Percentiles rank a stretch among this genome's conserved stretches.
These are phyloP conservation scores for Mallotus nudiflorus DNA, from an alignment of 345 rosid genomes.

Conservation along the genomic window DNA sequence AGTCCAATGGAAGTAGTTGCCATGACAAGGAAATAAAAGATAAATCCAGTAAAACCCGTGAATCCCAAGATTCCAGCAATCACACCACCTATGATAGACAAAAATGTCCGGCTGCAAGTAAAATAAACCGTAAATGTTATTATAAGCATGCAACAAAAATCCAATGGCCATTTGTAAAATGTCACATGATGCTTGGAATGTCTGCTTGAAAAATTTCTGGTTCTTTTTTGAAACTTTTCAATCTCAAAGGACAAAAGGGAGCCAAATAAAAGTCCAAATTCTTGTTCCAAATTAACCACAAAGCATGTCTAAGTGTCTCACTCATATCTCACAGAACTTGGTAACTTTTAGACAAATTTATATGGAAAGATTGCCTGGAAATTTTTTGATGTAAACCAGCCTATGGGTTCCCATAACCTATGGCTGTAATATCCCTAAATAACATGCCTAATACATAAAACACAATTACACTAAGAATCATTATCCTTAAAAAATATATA, in stretches of 20 bases:
- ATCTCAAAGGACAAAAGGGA: neutral
- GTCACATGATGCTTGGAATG: neutral
- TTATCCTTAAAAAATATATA: neutral
- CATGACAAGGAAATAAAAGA: constrained; percentile 83
- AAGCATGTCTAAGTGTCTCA: neutral
- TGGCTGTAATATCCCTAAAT: neutral
- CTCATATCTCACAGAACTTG: neutral
- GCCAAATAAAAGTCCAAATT: neutral
- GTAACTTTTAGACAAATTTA: neutral
- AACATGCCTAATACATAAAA: neutral
- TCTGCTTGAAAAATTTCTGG: neutral
- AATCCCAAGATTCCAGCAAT: constrained; percentile 89
- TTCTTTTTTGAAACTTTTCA: neutral
- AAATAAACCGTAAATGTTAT: neutral
- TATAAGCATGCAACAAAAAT: neutral
- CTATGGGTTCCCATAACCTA: neutral
- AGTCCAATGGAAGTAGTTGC: constrained; percentile 79
- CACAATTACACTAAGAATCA: neutral
- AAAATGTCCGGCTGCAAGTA: constrained; percentile 82
- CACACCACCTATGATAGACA: constrained; percentile 88
- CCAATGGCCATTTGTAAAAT: neutral
- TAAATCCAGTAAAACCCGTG: constrained; percentile 77
- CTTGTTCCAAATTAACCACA: neutral
- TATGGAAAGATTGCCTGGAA: neutral
- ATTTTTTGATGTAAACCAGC: neutral